phyloP scores from a whole-genome alignment of 805 yeast species.

The Yarrowia porcina region DNA sequence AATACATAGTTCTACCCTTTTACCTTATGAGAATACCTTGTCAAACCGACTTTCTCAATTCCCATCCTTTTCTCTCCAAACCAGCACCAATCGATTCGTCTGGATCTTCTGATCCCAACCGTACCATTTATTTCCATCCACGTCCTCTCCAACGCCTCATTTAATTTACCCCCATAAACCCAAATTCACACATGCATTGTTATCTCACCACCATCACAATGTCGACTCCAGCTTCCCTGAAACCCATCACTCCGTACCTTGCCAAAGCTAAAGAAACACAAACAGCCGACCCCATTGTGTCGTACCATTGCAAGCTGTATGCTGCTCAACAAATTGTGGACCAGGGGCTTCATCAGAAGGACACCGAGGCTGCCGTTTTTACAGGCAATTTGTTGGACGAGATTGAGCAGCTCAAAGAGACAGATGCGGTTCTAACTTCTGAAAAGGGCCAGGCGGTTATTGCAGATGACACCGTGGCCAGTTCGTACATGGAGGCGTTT shows the following conservation, averaged over 20 bases:
- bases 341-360: constrained; percentile 54
- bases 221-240: constrained; percentile 31
- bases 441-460: constrained; percentile 48
- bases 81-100: too few species aligned
- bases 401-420: constrained; percentile 56
- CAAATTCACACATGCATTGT: not conserved
- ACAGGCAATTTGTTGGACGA: constrained; percentile 64
- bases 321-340: constrained; percentile 70
- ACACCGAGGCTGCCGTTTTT: constrained; percentile 54
- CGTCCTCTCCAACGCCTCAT: not conserved
- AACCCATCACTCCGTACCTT: constrained; percentile 34
- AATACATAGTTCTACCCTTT: too few species aligned
- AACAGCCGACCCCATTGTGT: constrained; percentile 57
- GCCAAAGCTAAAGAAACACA: constrained; percentile 48
- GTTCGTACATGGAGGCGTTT: constrained; percentile 55
- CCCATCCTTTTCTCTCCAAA: too few species aligned
- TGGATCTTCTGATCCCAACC: too few species aligned
- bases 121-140: not conserved
- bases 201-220: not conserved
- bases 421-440: constrained; percentile 41
- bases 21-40: too few species aligned
- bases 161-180: not conserved
- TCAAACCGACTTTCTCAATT: too few species aligned
- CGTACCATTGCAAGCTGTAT: constrained; percentile 69
- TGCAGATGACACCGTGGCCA: constrained; percentile 56